Base-by-base conservation (phyloP, 2,329 filamentous ascomycete genomes). In the Acarospora socialis region DNA sequence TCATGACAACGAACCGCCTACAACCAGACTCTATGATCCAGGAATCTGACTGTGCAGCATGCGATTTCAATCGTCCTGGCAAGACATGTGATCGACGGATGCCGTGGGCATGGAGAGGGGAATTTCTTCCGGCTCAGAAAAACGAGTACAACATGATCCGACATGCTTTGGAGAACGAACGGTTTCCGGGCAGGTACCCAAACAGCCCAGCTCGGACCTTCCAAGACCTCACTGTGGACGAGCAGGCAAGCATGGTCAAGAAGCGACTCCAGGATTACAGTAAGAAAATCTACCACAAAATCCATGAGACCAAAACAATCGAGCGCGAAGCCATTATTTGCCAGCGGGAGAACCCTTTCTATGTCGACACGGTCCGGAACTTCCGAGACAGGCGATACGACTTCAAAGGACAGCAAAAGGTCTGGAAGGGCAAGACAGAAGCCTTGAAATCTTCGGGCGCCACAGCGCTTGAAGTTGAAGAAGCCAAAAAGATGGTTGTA, bases 61-160 rank as follows among this genome's bases (percentile, higher is more conserved):
- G 92, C 55, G 92, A 98, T 53, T 98, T 98, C 65, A 98, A 98
- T 45, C 68, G 90, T 26, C 90, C 90, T 1, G 90, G 90, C 19
- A 98, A 98, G 58, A 95, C 84, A 1, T 98, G 90, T 51, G 90
- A 98, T 58, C 71, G 90, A 47, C 72, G 92, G 44, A 60, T 98
- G 59, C 90, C 92, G 1, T 98, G 90, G 90, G 74, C 90, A 2
- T 98, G 90, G 90, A 76, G 90, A 74, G 90, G 90, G 49, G 90
- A 98, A 53, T 98, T 92, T 49, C 61, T 98, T 16, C 90, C 90
- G 3, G 84, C 90, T 0, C 95, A 98, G 53, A 73, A 84, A 43
- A 87, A 95, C 51, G 90, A 98, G 51, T 98, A 98, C 68, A 95
- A 95, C 59, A 98, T 98, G 90, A 93, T 98, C 48, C 72, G 82